Base-by-base conservation (phyloP, 106 monocot species). In the Apostasia ramifera region DNA sequence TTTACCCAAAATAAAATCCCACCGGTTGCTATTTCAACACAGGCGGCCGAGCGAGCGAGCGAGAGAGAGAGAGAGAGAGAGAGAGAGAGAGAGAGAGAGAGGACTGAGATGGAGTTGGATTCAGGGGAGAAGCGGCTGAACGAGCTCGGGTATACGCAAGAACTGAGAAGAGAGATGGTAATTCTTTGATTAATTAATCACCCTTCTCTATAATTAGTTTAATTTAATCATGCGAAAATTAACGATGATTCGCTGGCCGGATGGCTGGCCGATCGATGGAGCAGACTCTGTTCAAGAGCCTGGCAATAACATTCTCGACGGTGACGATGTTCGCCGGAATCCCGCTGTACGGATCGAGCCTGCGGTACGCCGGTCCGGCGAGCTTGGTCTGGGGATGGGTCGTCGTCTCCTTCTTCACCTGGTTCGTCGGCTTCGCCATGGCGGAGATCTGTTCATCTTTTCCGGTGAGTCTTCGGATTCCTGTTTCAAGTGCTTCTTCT, bases 391-490 rank as follows among this genome's bases (percentile, higher is more conserved):
- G 91, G 91, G 91, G 91, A 10, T 91, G 91, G 91, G 84, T 87
- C 51, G 72, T 87, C 41, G 91, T 91, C 70, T 68, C 84, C 57
- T 91, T 91, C 81, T 91, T 91, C 81, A 91, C 91, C 49, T 84
- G 84, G 84, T 91, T 91, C 70, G 81, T 91, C 42, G 87, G 87
- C 38, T 58, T 91, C 53, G 87, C 91, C 77, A 77, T 91, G 86
- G 91, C 91, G 8, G 91, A 87, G 81, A 91, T 91, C 71, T 91
- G 91, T 79, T 91, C 91, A 55, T 91, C 91, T 53, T 91, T 91
- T 79, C 91, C 91, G 57, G 91, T 91, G 26, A 26, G 26, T 26
- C 26, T 26, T 26, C 26, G 26, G 26, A 26, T 26, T 26, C 26
- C 26, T 26, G 26, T 26, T 26, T 26, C 26, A 26, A 26, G 26